Conservation (phyloP, 2,329 filamentous ascomycete genomes). For the Penicillium palitans region DNA sequence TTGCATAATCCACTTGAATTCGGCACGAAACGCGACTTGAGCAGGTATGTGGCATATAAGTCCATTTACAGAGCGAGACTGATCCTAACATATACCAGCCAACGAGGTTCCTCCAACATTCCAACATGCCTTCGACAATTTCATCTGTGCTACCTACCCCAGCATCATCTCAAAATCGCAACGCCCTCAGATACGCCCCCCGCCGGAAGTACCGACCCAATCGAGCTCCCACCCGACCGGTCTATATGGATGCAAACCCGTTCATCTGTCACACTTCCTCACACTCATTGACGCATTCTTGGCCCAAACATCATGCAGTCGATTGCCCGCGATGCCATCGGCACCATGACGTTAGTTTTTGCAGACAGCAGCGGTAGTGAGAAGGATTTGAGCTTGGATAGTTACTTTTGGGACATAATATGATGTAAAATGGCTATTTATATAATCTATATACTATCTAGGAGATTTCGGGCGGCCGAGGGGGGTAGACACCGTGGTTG, state of each 20-base stretch:
- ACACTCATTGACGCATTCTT: constrained; percentile 28
- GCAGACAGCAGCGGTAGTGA: background rate
- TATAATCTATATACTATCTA: too few relatives aligned
- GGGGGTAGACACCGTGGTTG: too few relatives aligned
- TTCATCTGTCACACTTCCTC: constrained; percentile 20
- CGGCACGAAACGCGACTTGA: background rate
- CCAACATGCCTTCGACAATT: constrained; percentile 1
- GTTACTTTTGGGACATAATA: background rate
- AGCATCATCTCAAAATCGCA: background rate
- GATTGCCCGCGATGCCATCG: constrained; percentile 23
- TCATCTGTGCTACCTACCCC: background rate
- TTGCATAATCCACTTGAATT: background rate
- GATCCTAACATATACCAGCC: background rate
- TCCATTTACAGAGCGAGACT: background rate
- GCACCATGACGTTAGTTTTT: constrained; percentile 2
- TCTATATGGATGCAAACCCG: constrained; percentile 26
- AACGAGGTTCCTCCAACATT: background rate
- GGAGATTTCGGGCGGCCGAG: too few relatives aligned
- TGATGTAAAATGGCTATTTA: background rate
- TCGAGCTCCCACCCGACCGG: constrained; percentile 12
- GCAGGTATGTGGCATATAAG: background rate
- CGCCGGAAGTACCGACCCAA: constrained; percentile 12
- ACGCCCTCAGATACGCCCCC: constrained; percentile 4
- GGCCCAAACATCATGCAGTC: constrained; percentile 17
- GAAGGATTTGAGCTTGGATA: background rate